These are phyloP conservation scores for Karstenula rhodostoma DNA, from an alignment of 2,329 filamentous ascomycete species.

Conservation along the genomic window DNA sequence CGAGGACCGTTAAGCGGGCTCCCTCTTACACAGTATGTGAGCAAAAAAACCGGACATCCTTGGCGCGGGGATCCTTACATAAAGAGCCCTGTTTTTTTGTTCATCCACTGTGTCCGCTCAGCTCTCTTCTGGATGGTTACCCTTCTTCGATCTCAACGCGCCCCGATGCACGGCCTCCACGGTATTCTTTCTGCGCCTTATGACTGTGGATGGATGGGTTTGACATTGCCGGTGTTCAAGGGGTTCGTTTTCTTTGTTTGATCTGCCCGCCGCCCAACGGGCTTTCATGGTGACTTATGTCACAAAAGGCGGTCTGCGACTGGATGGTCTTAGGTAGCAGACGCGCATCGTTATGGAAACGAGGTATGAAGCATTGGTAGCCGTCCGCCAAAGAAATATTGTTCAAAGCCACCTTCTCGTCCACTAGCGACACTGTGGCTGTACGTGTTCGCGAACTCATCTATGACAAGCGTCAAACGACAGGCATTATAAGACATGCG, in stretches of 20 bases:
- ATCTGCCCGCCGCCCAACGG: background rate
- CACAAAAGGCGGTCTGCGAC: constrained; percentile 1
- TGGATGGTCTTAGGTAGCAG: constrained; percentile 1
- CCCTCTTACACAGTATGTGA: too few species aligned
- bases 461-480: background rate
- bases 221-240: constrained; percentile 18
- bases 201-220: constrained; percentile 6
- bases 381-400: constrained; percentile 7
- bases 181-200: constrained; percentile 5
- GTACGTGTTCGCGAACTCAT: background rate
- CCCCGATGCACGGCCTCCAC: constrained; percentile 6
- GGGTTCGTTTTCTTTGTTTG: constrained; percentile 11
- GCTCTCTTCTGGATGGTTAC: background rate
- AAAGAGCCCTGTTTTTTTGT: too few species aligned
- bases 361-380: background rate
- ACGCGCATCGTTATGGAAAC: background rate
- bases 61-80: too few species aligned
- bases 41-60: too few species aligned
- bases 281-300: background rate
- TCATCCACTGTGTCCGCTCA: background rate
- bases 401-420: background rate
- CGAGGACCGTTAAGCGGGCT: constrained; percentile 47
- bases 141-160: background rate
- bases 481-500: background rate
- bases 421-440: background rate